A percentile compares a stretch with the other conserved stretches of the same genome.
These are phyloP conservation scores for Phytophthora pistaciae DNA, from an alignment of 352 stramenopile genomes.

Conservation along the genomic window DNA sequence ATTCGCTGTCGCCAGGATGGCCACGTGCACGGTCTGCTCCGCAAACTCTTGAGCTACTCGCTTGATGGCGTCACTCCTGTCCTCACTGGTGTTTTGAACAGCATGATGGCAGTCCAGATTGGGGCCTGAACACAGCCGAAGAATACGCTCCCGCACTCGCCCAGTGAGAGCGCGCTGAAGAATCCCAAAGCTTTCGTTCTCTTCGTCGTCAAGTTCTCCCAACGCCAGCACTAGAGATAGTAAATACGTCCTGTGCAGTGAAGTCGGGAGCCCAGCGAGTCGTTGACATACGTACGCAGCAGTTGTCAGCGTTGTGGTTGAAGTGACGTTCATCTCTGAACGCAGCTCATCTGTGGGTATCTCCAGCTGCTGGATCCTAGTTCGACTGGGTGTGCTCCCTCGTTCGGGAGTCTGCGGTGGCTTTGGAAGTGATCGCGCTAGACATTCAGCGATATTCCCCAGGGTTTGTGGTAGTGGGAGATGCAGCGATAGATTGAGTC, in stretches of 20 bases:
- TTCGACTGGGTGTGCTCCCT: background rate
- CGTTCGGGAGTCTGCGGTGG: background rate
- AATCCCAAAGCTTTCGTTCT: background rate
- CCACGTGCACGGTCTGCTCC: slow-evolving; percentile 10
- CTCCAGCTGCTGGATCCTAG: background rate
- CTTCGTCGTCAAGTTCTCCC: slow-evolving; percentile 13
- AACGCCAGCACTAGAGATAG: slow-evolving; percentile 31
- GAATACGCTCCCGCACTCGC: slow-evolving; percentile 16
- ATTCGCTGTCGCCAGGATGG: slow-evolving; percentile 1
- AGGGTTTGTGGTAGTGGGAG: slow-evolving; percentile 28
- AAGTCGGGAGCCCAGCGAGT: slow-evolving; percentile 37
- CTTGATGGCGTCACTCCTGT: background rate
- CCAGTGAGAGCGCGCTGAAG: background rate
- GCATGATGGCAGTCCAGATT: slow-evolving; percentile 21
- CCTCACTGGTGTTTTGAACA: background rate
- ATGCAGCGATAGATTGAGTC: slow-evolving; percentile 15
- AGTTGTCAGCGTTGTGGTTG: slow-evolving; percentile 18
- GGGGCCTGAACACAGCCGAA: slow-evolving; percentile 16
- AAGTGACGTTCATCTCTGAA: background rate
- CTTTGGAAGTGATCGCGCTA: slow-evolving; percentile 7
- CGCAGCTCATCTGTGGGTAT: background rate
- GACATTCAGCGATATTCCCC: slow-evolving; percentile 17
- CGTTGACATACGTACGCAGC: slow-evolving; percentile 32
- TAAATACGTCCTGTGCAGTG: slow-evolving; percentile 38
- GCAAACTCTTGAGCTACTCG: slow-evolving; percentile 26